A percentile compares a stretch with the other conserved stretches of the same genome.
These are phyloP conservation scores for Pseudonitzschia delicatissima DNA, from an alignment of 108 stramenopile species.

Conservation along the genomic window DNA sequence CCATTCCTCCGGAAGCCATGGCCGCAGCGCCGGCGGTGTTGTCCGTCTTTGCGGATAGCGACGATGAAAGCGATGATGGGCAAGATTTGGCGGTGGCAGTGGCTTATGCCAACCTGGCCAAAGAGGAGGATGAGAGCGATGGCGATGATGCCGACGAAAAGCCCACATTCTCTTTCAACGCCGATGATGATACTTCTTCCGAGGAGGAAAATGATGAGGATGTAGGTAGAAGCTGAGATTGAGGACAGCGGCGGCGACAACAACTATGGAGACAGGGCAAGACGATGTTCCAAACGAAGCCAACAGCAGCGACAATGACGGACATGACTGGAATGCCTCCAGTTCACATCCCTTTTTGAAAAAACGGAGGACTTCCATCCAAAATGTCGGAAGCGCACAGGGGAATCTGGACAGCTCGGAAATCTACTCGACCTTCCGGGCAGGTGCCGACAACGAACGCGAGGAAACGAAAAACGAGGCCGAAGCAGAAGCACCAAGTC, in stretches of 20 bases:
- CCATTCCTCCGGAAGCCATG: neutral
- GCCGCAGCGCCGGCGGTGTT: neutral
- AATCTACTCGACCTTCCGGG: neutral
- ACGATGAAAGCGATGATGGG: too few species aligned
- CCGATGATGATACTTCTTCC: neutral
- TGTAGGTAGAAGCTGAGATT: neutral
- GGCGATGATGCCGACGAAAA: neutral
- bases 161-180: too few species aligned
- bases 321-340: neutral
- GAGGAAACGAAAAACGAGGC: too few species aligned
- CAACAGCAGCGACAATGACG: neutral
- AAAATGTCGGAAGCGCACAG: too few species aligned
- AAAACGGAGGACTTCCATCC: neutral
- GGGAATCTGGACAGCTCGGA: neutral
- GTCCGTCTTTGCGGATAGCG: too few species aligned
- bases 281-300: neutral
- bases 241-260: neutral
- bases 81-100: too few species aligned
- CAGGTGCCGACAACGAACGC: too few species aligned
- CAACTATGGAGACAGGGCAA: neutral
- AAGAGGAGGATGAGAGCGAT: neutral
- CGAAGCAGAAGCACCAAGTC: neutral
- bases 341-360: neutral
- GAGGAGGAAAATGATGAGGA: neutral
- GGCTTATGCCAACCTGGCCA: neutral